Percentiles rank a stretch among this genome's conserved stretches.
These are phyloP conservation scores for Paratrypanosoma confusum DNA, from an alignment of 208 protist species.

Conservation along the genomic window DNA sequence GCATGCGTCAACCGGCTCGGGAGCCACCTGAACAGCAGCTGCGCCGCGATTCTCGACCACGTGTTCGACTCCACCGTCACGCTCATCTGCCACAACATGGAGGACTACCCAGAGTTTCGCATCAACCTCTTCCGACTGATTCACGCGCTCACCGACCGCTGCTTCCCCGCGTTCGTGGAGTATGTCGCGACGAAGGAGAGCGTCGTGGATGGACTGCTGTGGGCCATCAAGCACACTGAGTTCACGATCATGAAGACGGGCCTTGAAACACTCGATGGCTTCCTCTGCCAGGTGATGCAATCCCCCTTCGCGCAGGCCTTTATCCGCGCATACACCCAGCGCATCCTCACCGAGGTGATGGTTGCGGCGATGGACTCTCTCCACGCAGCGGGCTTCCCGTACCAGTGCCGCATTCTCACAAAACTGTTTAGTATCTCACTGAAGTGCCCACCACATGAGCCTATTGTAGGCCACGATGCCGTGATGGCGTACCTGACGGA, in stretches of 20 bases:
- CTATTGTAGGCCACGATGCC: constrained; percentile 40
- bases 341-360: constrained; percentile 75
- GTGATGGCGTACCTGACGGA: constrained; percentile 42
- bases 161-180: constrained; percentile 80
- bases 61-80: constrained; percentile 96
- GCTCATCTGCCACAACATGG: constrained; percentile 96
- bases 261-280: constrained; percentile 89
- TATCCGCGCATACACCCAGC: constrained; percentile 63
- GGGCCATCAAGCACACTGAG: constrained; percentile 97
- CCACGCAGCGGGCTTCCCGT: constrained; percentile 63
- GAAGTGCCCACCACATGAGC: constrained; percentile 31
- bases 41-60: constrained; percentile 91
- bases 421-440: constrained; percentile 61
- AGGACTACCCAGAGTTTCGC: constrained; percentile 97
- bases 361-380: constrained; percentile 72
- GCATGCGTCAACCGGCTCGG: constrained; percentile 87
- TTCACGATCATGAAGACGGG: constrained; percentile 86
- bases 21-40: constrained; percentile 51
- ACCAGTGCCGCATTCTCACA: constrained; percentile 60
- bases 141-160: constrained; percentile 90
- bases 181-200: constrained; percentile 54
- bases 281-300: constrained; percentile 73
- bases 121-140: constrained; percentile 96
- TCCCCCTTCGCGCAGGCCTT: constrained; percentile 51
- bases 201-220: constrained; percentile 94